These are phyloP conservation scores for Pythium periplocum DNA, from an alignment of 352 stramenopile species.

Conservation along the genomic window DNA sequence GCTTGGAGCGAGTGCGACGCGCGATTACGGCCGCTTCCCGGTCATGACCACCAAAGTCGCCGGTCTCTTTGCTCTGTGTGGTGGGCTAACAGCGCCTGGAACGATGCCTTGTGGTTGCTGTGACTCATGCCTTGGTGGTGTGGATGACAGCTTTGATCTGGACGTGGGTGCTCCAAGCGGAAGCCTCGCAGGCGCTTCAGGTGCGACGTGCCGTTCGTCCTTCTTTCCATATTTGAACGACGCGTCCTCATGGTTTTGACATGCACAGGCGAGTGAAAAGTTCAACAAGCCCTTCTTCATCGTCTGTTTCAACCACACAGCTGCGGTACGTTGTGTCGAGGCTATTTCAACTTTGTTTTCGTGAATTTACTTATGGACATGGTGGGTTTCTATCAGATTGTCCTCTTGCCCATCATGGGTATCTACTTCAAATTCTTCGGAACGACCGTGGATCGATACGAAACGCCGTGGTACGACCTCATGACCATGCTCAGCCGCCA, in stretches of 20 bases:
- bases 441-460: constrained; percentile 8
- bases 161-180: constrained; percentile 21
- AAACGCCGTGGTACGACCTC: constrained; percentile 18
- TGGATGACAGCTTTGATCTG: constrained; percentile 15
- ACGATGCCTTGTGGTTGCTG: neutral
- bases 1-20: too few relatives aligned
- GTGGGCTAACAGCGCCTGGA: neutral
- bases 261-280: constrained; percentile 16
- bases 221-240: neutral
- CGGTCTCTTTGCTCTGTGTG: constrained; percentile 4
- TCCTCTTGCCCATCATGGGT: constrained; percentile 33
- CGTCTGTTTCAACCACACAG: constrained; percentile 49
- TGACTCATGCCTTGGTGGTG: neutral
- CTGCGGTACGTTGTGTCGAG: constrained; percentile 15
- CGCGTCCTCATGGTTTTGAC: neutral
- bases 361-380: neutral
- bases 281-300: constrained; percentile 63
- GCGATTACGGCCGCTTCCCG: neutral
- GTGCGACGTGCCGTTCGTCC: neutral
- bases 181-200: constrained; percentile 16
- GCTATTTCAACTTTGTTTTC: neutral
- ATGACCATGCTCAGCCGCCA: constrained; percentile 23
- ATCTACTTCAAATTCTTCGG: constrained; percentile 27
- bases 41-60: constrained; percentile 5
- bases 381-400: constrained; percentile 12